phyloP scores from a whole-genome alignment of 768 basidiomycete species.

The Hortiboletus flavorubellus region DNA sequence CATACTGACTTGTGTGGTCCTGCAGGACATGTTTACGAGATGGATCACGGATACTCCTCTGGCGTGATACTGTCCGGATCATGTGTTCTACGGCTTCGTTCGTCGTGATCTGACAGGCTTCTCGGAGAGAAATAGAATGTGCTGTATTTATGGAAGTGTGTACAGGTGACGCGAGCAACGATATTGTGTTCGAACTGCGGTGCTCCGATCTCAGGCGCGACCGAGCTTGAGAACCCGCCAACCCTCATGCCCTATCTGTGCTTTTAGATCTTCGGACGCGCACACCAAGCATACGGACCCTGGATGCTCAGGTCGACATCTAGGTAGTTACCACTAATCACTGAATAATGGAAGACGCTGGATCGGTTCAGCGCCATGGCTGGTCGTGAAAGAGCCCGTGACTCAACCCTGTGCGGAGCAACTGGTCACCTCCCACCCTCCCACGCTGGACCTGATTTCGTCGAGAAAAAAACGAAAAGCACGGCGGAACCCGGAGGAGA shows the following conservation, averaged over 20 bases:
- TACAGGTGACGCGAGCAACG: no score
- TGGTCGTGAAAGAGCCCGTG: neutral
- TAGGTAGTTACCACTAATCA: no score
- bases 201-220: neutral
- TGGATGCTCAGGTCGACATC: neutral
- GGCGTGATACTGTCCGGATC: conserved; percentile 5
- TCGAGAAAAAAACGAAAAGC: neutral
- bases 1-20: neutral
- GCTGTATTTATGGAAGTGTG: neutral
- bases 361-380: neutral
- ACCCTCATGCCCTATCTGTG: neutral
- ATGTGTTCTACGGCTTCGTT: neutral
- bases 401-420: neutral
- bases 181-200: neutral
- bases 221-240: no score
- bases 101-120: neutral
- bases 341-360: neutral
- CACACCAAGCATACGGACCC: neutral
- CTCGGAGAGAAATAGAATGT: neutral
- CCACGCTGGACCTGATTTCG: neutral
- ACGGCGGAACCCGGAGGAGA: no score
- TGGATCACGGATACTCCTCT: conserved; percentile 59
- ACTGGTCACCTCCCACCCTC: neutral
- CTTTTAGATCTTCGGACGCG: neutral
- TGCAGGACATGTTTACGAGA: conserved; percentile 55